Base-by-base conservation (phyloP, 176 grass and related monocot species). In the Paspalum vaginatum region DNA sequence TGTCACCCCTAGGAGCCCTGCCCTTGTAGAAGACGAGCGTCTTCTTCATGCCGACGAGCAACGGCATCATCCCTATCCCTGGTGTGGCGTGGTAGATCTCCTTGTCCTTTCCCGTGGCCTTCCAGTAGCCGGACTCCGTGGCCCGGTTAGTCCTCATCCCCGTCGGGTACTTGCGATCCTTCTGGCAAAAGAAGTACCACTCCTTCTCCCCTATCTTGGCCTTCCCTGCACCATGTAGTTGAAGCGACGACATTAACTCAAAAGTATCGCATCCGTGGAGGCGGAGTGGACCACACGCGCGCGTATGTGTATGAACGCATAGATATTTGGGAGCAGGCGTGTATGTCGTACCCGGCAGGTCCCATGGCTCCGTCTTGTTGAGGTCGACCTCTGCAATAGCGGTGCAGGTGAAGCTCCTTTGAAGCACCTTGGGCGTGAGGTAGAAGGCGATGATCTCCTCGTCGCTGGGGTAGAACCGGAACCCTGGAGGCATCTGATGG, bases 311-410 rank as follows among this genome's bases (percentile, higher is more conserved):
- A n/a, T n/a, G n/a, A n/a, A n/a, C n/a, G n/a, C n/a, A n/a, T 49
- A 14, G 12, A 49, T 0, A 51, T 7, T 14, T 42, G 1, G 17
- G 5, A 39, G 20, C 4, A 2, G 17, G 47, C 0, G 0, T 50
- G 2, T 16, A 14, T 9, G 20, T 38, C 11, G 9, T 85, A 90
- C 91, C n/a, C 9, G 80, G 88, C 15, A 96, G 85, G 7, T 97
- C 93, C 93, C 93, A 97, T 60, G 88, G 90, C 62, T 97, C 93
- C 3, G 20, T 91, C 80, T 82, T 97, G 57, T 93, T 91, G 11
- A 97, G 45, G 49, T 93, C 80, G 2, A 84, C 85, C 20, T 90
- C 93, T 37, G 72, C 83, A 5, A 97, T 73, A 39, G 84, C 86
- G 7, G 0, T 70, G 38, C 84, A 45, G 32, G n/a, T 79, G 58